Evolutionary conservation across 208 protist genomes (phyloP).

Genomic region (Wallacemonas sp.): DNA sequence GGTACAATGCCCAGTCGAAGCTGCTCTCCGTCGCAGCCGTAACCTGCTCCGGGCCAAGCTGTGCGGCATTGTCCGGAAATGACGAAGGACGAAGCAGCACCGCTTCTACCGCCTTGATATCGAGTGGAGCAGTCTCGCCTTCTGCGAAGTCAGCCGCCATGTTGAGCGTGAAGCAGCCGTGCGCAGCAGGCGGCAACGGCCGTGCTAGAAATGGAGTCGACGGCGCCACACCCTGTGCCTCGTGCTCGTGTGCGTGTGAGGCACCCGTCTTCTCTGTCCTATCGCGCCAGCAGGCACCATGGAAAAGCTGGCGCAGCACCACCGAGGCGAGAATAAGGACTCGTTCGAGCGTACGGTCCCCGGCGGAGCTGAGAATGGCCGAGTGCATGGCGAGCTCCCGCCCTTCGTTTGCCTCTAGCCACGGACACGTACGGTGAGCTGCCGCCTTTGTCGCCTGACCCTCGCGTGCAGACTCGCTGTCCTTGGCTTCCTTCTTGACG

Average conservation of each 20-base stretch:
- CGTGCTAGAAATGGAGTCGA: background rate
- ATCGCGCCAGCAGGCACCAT: slow-evolving; percentile 38
- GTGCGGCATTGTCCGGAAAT: too few species aligned
- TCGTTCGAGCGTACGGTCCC: slow-evolving; percentile 79
- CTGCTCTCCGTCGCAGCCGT: slow-evolving; percentile 18
- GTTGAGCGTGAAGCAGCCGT: slow-evolving; percentile 8
- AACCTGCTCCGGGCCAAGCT: background rate
- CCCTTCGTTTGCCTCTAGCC: background rate
- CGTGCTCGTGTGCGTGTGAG: slow-evolving; percentile 10
- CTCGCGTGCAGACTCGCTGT: too few species aligned
- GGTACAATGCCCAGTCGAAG: slow-evolving; percentile 46
- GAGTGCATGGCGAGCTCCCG: slow-evolving; percentile 51
- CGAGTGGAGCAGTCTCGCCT: background rate
- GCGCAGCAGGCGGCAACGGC: background rate
- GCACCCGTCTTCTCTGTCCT: background rate
- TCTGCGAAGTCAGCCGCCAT: background rate
- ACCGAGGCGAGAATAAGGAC: slow-evolving; percentile 76
- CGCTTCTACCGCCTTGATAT: background rate
- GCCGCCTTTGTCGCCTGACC: background rate
- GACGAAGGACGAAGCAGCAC: background rate
- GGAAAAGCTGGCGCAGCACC: slow-evolving; percentile 79
- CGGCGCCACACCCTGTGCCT: too few species aligned
- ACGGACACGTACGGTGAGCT: background rate
- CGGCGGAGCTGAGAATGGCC: slow-evolving; percentile 71
- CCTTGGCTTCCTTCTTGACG: too few species aligned